A percentile compares a stretch with the other conserved stretches of the same genome.
phyloP scores from a whole-genome alignment of 1,139 yeast genomes.

The Dujonia santamariae region DNA sequence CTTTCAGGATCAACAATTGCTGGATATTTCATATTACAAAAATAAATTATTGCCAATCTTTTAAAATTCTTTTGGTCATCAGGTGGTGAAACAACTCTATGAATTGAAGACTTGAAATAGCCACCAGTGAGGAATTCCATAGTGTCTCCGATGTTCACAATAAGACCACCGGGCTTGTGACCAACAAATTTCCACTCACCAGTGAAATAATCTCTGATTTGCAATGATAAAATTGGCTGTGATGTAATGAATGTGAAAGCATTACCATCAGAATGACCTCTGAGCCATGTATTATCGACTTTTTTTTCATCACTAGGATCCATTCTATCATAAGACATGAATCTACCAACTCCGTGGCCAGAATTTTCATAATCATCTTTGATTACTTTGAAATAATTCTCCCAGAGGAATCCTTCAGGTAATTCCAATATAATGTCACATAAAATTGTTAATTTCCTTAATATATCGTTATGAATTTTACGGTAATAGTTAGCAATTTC shows the following conservation, averaged over 20 bases:
- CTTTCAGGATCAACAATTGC: slow-evolving; percentile 38
- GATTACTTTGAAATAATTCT: slow-evolving; percentile 26
- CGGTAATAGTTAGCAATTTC: slow-evolving; percentile 27
- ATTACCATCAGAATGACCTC: slow-evolving; percentile 30
- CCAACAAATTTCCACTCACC: slow-evolving; percentile 28
- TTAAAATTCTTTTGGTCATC: slow-evolving; percentile 21
- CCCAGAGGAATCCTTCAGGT: slow-evolving; percentile 31
- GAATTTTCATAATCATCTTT: slow-evolving; percentile 20
- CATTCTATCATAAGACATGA: slow-evolving; percentile 30
- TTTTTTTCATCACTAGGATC: slow-evolving; percentile 20
- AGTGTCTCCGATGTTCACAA: slow-evolving; percentile 28
- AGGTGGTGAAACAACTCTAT: slow-evolving; percentile 28
- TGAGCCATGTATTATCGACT: slow-evolving; percentile 17
- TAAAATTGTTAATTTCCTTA: slow-evolving; percentile 22
- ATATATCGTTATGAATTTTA: slow-evolving; percentile 20
- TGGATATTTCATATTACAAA: slow-evolving; percentile 22
- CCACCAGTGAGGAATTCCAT: slow-evolving; percentile 29
- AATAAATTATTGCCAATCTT: slow-evolving; percentile 25
- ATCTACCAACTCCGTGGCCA: slow-evolving; percentile 32
- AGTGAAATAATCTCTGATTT: slow-evolving; percentile 22
- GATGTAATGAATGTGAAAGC: slow-evolving; percentile 27
- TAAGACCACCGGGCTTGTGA: slow-evolving; percentile 23
- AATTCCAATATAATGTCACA: slow-evolving; percentile 30
- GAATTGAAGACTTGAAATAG: slow-evolving; percentile 27
- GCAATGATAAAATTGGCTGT: slow-evolving; percentile 28